Percentiles rank a stretch among this genome's conserved stretches.
These are phyloP conservation scores for Solanum ossicruentum DNA, from an alignment of 257 asterid species.

Conservation along the genomic window DNA sequence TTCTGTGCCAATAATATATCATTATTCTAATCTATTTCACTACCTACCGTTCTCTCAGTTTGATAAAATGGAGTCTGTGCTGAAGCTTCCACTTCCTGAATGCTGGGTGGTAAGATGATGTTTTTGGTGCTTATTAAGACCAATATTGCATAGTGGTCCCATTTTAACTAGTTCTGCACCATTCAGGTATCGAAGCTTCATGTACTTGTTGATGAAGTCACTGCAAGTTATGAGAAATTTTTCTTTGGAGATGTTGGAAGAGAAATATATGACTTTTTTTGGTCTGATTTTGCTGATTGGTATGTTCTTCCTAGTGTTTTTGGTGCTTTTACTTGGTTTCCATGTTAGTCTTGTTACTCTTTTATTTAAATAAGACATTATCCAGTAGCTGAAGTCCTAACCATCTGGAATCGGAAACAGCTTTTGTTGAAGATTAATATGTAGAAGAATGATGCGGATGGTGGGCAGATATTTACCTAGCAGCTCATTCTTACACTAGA, in stretches of 20 bases:
- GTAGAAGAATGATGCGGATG: background rate
- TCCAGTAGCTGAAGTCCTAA: background rate
- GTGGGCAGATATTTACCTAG: background rate
- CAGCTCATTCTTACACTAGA: background rate
- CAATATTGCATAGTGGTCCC: background rate
- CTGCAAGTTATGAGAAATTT: slow-evolving; percentile 72
- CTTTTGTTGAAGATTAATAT: background rate
- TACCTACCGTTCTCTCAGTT: slow-evolving; percentile 40
- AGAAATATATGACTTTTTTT: slow-evolving; percentile 87
- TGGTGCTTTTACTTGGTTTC: background rate
- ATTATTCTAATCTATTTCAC: background rate
- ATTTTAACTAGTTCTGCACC: background rate
- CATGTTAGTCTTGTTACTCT: background rate
- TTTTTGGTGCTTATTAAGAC: background rate
- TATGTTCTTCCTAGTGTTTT: slow-evolving; percentile 10
- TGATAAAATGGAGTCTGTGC: slow-evolving; percentile 48
- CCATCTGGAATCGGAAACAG: background rate
- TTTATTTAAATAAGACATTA: background rate
- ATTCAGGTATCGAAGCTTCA: slow-evolving; percentile 86
- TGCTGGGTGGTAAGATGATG: slow-evolving; percentile 89
- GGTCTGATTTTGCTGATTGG: slow-evolving; percentile 99
- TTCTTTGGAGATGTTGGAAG: slow-evolving; percentile 92
- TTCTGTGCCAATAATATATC: background rate
- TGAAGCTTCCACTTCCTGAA: slow-evolving; percentile 74
- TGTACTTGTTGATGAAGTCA: slow-evolving; percentile 63